phyloP scores from a whole-genome alignment of 257 asterid species.

The Oldenlandia corymbosa region DNA sequence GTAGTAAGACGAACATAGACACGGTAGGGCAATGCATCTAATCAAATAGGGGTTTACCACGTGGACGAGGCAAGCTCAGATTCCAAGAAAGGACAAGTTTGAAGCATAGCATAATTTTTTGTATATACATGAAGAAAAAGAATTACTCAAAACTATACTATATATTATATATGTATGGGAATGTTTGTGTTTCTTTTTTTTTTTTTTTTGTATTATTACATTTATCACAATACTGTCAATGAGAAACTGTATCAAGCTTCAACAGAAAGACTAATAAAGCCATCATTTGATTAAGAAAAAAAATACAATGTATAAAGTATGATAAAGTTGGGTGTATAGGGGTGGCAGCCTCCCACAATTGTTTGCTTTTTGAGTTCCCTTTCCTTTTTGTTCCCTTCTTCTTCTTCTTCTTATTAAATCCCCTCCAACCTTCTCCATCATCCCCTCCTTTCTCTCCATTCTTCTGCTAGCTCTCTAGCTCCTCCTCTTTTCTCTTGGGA shows the following conservation, averaged over 20 bases:
- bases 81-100: slow-evolving; percentile 31
- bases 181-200: too few species aligned
- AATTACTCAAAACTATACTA: too few species aligned
- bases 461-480: slow-evolving; percentile 20
- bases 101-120: slow-evolving; percentile 26
- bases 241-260: slow-evolving; percentile 14
- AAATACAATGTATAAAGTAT: slow-evolving; percentile 31
- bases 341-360: slow-evolving; percentile 27
- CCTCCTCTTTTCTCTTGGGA: slow-evolving; percentile 24
- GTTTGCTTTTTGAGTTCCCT: slow-evolving; percentile 27
- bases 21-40: slow-evolving; percentile 25
- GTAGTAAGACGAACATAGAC: background rate
- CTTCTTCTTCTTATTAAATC: slow-evolving; percentile 57
- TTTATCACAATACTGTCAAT: too few species aligned
- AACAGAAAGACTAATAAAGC: slow-evolving; percentile 39
- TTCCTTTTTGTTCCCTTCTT: slow-evolving; percentile 55
- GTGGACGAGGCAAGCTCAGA: slow-evolving; percentile 36
- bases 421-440: slow-evolving; percentile 8
- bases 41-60: slow-evolving; percentile 29
- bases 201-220: too few species aligned
- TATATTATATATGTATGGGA: too few species aligned
- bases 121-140: too few species aligned
- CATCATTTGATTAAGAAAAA: slow-evolving; percentile 15
- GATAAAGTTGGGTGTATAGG: slow-evolving; percentile 29
- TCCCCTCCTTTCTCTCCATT: slow-evolving; percentile 5